Evolutionary conservation across 148 eudicot genomes (phyloP).

Genomic region (Silene latifolia): DNA sequence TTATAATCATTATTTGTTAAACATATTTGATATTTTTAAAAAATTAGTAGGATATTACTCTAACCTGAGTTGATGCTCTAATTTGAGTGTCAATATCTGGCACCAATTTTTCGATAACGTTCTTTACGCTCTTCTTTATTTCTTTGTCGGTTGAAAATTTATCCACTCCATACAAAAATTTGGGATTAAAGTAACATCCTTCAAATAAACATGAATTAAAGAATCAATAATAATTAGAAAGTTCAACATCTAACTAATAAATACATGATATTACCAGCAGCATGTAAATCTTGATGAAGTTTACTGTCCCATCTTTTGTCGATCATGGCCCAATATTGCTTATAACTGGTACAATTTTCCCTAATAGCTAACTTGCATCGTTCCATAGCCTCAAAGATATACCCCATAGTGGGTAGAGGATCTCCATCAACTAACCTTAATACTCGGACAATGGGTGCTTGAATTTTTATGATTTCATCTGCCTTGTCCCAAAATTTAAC

Average conservation of each 20-base stretch:
- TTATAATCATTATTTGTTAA: no score
- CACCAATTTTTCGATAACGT: neutral
- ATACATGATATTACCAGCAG: neutral
- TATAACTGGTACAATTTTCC: neutral
- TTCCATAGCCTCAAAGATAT: conserved; percentile 13
- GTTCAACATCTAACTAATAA: no score
- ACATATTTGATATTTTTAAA: no score
- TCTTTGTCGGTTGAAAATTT: neutral
- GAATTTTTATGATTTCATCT: neutral
- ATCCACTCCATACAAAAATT: neutral
- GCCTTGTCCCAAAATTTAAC: neutral
- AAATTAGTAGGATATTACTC: no score
- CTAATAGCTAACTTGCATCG: neutral
- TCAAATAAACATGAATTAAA: neutral
- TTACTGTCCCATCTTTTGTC: conserved; percentile 12
- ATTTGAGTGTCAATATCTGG: neutral
- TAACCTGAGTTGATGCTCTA: neutral
- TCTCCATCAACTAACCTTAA: conserved; percentile 17
- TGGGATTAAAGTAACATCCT: conserved; percentile 4
- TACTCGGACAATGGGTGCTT: conserved; percentile 3
- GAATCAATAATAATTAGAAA: neutral
- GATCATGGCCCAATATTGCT: neutral
- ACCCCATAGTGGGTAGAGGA: neutral
- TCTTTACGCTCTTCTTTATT: neutral
- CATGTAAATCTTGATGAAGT: conserved; percentile 9